Conservation (phyloP, 1,139 yeast genomes). For the Saccharomyces hybrid region DNA sequence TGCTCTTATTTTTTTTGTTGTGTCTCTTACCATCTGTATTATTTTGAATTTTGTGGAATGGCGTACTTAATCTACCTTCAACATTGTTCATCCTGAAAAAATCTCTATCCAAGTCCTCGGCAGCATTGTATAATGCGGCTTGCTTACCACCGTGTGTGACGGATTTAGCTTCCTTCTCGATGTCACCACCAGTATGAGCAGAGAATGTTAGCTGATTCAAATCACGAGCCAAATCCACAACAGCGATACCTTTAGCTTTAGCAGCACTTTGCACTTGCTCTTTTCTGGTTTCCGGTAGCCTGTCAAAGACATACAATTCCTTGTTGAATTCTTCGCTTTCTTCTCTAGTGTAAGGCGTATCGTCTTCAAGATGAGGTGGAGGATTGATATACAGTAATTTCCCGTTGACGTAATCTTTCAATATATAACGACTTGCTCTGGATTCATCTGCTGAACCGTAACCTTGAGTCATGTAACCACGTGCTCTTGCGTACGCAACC, state of each 20-base stretch:
- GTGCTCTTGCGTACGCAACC: conserved; percentile 88
- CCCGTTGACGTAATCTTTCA: conserved; percentile 93
- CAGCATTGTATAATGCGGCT: conserved; percentile 68
- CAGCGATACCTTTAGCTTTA: conserved; percentile 44
- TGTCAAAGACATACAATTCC: conserved; percentile 57
- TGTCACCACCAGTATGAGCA: conserved; percentile 53
- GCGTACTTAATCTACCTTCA: conserved; percentile 55
- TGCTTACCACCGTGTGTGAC: conserved; percentile 70
- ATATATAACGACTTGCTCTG: conserved; percentile 83
- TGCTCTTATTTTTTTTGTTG: conserved; percentile 71
- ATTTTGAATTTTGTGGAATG: conserved; percentile 55
- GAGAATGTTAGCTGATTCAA: conserved; percentile 69
- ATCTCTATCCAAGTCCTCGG: conserved; percentile 74
- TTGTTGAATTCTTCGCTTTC: conserved; percentile 61
- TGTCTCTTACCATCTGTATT: conserved; percentile 49
- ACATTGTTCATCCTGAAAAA: conserved; percentile 64
- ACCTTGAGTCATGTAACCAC: conserved; percentile 97
- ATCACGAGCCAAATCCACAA: conserved; percentile 61
- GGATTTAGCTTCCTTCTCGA: conserved; percentile 34
- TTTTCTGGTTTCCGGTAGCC: conserved; percentile 64
- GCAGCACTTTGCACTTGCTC: conserved; percentile 63
- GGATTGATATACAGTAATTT: conserved; percentile 79
- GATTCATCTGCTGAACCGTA: conserved; percentile 96
- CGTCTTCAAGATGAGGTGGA: conserved; percentile 59
- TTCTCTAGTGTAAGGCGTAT: conserved; percentile 39